phyloP scores from a whole-genome alignment of 148 eudicot species.

The Agrostemma githago region DNA sequence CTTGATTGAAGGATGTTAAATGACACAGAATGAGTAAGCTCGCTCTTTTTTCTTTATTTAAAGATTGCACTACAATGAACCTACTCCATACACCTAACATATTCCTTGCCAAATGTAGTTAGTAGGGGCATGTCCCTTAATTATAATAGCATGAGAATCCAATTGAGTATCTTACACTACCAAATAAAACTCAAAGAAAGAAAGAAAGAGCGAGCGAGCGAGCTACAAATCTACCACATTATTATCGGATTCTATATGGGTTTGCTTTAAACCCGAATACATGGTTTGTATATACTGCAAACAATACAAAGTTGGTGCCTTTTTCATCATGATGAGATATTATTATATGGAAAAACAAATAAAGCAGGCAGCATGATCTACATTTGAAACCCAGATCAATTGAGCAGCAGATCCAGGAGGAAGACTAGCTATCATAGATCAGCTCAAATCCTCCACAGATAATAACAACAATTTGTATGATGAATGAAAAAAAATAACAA shows the following conservation, averaged over 20 bases:
- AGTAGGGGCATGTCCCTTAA: neutral
- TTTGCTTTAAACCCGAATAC: neutral
- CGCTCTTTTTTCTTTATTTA: neutral
- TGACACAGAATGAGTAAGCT: neutral
- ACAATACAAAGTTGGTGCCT: conserved; percentile 5
- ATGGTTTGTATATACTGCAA: neutral
- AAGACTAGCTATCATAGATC: conserved; percentile 13
- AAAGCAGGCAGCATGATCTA: too few species aligned
- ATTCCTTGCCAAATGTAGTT: neutral
- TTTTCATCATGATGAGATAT: neutral
- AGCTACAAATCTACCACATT: neutral
- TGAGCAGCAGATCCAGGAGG: conserved; percentile 6
- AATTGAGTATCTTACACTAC: neutral
- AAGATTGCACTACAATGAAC: neutral
- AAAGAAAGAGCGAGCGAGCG: too few species aligned
- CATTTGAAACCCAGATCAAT: neutral
- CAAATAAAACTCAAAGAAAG: neutral
- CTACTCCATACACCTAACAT: neutral
- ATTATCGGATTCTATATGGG: neutral
- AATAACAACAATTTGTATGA: neutral
- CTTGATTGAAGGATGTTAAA: neutral
- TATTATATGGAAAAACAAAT: too few species aligned
- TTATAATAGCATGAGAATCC: neutral
- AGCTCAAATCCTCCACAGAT: neutral
- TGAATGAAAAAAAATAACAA: neutral